Base-by-base conservation (phyloP, 2,329 filamentous ascomycete genomes). In the Neoascochyta sp. region DNA sequence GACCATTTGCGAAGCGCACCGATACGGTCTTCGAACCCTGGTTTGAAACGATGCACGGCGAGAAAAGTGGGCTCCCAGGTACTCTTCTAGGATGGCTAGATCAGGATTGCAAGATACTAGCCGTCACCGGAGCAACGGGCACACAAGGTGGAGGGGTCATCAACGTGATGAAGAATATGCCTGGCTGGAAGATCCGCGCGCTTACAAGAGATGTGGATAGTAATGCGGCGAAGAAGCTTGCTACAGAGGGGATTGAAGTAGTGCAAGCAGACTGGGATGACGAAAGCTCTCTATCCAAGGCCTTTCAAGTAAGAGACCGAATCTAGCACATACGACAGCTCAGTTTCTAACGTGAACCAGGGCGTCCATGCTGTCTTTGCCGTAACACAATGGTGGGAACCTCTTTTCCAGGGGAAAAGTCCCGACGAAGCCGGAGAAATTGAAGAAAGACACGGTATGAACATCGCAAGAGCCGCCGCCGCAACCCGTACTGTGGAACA, bases 1-100 rank as follows among this genome's bases (percentile, higher is more conserved):
- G n/a, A n/a, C n/a, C n/a, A n/a, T n/a, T n/a, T n/a, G n/a, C n/a
- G n/a, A n/a, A n/a, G n/a, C n/a, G n/a, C n/a, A n/a, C n/a, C n/a
- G n/a, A n/a, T n/a, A n/a, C n/a, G n/a, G n/a, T n/a, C n/a, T n/a
- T n/a, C n/a, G n/a, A n/a, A n/a, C n/a, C n/a, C n/a, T n/a, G n/a
- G n/a, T n/a, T n/a, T n/a, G n/a, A n/a, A n/a, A n/a, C n/a, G 40
- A 52, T 67, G 32, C 68, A 73, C 43, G 63, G 64, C 7, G 67
- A 71, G 36, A 37, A 45, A 9, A 70, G 65, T 7, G 52, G 45
- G 1, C 50, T 71, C n/a, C 54, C 62, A 5, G 63, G 64, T 34
- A 61, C 67, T 2, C 10, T 52, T 3, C 24, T 29, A 10, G 9
- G 59, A 56, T 45, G 47, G 38, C 27, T 64, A 12, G 27, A 36